Evolutionary conservation across 2,329 filamentous ascomycete species (phyloP), one percentile per base, ranked within the genome.

Genomic region (Westerdykella sp.): DNA sequence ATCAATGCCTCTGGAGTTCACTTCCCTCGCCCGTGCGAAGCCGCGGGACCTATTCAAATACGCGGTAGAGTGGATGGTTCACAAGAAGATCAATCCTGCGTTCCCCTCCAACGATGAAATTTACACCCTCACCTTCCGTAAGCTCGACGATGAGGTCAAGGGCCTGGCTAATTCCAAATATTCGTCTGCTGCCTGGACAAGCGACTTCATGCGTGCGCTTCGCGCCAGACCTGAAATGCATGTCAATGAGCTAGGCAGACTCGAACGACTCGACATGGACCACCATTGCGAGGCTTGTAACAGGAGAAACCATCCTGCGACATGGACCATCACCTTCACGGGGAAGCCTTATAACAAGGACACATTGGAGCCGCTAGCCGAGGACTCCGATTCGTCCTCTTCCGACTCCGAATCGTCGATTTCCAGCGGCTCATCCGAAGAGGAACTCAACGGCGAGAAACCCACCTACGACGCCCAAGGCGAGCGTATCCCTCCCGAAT

Each of bases 11-110:
- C 70, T 90, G 1, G 71, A 84, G 53, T 88, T 87, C 61, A 85
- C 81, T 1, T 68, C 74, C 3, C 75, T 84, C 44, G 76, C 79
- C 0, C 80, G 81, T 48, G 81, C 82, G 52, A 84, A 84, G 40
- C 70, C 83, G 0, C 82, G 81, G 50, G 81, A 87, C 32, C 79
- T 89, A 39, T 91, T 91, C 69, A 78, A 77, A 38, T 80, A 83
- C 54, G 83, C 80, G 0, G 73, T 91, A 2, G 84, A 88, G 59
- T 91, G 85, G 85, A 83, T 90, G 67, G 81, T 91, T 2, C 84
- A 88, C 56, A 85, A 85, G 59, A 83, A 84, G 53, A 74, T 93
- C 40, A 84, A 89, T 51, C 85, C 85, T 0, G 79, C 73, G 0
- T 90, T 89, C 55, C 69, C 76, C 10, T 74, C 75, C 14, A 68